A percentile compares a stretch with the other conserved stretches of the same genome.
Conservation (phyloP, 768 basidiomycete species). For the Phallus indusiatus region DNA sequence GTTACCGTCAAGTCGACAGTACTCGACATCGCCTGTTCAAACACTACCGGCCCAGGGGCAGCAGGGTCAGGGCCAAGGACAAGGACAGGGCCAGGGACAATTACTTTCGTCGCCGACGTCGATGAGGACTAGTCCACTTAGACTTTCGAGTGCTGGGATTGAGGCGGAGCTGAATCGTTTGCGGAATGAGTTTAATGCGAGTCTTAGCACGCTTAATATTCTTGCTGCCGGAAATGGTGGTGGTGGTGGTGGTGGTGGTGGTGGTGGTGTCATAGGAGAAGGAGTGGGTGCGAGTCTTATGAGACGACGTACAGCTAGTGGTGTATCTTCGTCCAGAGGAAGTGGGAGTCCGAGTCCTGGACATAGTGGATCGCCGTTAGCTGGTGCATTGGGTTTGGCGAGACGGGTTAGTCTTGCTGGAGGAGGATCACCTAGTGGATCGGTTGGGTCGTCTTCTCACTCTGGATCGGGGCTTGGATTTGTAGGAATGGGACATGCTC, state of each 20-base stretch:
- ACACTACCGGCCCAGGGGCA: background rate
- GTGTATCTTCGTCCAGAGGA: background rate
- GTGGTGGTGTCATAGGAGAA: slow-evolving; percentile 27
- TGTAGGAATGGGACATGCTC: too few species aligned
- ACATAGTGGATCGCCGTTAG: background rate
- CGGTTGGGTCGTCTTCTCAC: background rate
- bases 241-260: slow-evolving; percentile 39
- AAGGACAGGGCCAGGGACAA: slow-evolving; percentile 14
- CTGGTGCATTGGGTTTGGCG: background rate
- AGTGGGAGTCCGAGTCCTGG: background rate
- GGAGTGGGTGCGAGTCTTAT: slow-evolving; percentile 23
- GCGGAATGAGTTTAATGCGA: slow-evolving; percentile 59
- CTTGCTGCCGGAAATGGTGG: background rate
- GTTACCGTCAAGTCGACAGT: slow-evolving; percentile 15
- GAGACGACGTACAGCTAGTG: background rate
- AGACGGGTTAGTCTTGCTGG: background rate
- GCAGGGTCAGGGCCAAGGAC: too few species aligned
- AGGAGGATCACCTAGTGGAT: background rate
- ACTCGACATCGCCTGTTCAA: background rate
- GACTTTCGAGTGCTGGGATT: slow-evolving; percentile 32
- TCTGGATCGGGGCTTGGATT: background rate
- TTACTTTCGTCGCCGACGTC: slow-evolving; percentile 28
- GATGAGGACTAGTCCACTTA: slow-evolving; percentile 49
- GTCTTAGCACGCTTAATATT: slow-evolving; percentile 23
- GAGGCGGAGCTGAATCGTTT: slow-evolving; percentile 54